Evolutionary conservation across 139 green algal species (phyloP), one percentile per base, ranked within the genome.

Genomic region (Closterium sp.): DNA sequence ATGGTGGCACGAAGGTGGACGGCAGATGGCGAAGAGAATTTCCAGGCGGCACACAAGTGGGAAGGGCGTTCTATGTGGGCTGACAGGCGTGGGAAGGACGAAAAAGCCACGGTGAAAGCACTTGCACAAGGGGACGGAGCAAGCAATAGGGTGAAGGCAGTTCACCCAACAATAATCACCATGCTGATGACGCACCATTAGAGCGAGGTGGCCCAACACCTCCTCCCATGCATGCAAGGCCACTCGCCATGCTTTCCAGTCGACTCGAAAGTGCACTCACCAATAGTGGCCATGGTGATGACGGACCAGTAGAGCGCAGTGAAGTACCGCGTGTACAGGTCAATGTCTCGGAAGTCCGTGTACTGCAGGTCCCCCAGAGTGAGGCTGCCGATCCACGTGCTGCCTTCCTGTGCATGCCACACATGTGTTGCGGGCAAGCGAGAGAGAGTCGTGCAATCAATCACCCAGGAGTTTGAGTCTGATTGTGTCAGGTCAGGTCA

Each of bases 371-470:
- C 43, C 19, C 89, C 89, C 19, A 92, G 83, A 19, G 83, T 89
- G 30, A 92, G 89, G 25, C 55, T 87, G 33, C 89, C 64, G 21
- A 92, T 90, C 89, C 89, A 92, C 6, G 89, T 89, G 76, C 69
- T 23, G 31, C 12, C 43, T 25, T 88, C 85, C 21, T 69, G 83
- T 38, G 25, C n/a, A 28, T 16, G 55, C 0, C 55, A 76, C 25
- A 16, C 55, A 76, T 28, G 16, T 76, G 55, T 12, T 28, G 25
- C 16, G 55, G 55, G 12, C 55, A 76, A 19, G 55, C 55, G 4
- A 2, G 25, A 28, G 55, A 10, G 25, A 76, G 55, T 76, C 12
- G 55, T 12, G 55, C 23, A 76, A 76, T 10, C 0, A 6, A n/a
- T n/a, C n/a, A n/a, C n/a, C n/a, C n/a, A n/a, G 16, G 25, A 28